These are phyloP conservation scores for Mycosarcoma mackinlayi DNA, from an alignment of 1,284 basidiomycete genomes.

Conservation along the genomic window DNA sequence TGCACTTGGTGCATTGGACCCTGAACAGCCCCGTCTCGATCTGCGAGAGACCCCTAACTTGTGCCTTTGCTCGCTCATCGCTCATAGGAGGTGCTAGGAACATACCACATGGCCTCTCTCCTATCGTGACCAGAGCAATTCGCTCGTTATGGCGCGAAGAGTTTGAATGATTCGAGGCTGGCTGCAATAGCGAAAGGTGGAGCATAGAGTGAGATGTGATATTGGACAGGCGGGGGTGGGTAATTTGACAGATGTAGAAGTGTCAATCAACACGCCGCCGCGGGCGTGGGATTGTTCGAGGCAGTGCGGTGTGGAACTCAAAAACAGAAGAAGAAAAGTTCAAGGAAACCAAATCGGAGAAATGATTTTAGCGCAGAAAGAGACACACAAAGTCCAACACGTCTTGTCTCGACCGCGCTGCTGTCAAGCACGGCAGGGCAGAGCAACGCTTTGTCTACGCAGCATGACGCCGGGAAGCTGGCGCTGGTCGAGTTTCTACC, in stretches of 20 bases:
- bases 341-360: no score
- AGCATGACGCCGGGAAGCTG: neutral
- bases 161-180: no score
- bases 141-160: no score
- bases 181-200: no score
- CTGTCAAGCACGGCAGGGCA: neutral
- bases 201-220: no score
- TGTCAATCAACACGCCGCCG: conserved; percentile 45
- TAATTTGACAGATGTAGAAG: conserved; percentile 18
- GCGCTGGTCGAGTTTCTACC: neutral
- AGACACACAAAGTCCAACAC: conserved; percentile 8
- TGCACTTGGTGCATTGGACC: conserved; percentile 4
- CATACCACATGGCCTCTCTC: no score
- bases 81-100: no score
- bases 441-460: neutral
- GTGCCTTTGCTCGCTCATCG: neutral
- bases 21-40: neutral
- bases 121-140: no score
- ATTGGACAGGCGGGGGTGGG: neutral
- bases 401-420: neutral
- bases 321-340: neutral
- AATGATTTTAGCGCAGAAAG: neutral
- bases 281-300: no score
- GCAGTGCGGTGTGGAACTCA: neutral
- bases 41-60: conserved; percentile 16